A percentile compares a stretch with the other conserved stretches of the same genome.
Conservation (phyloP, 768 basidiomycete species). For the Mycena chlorophos region DNA sequence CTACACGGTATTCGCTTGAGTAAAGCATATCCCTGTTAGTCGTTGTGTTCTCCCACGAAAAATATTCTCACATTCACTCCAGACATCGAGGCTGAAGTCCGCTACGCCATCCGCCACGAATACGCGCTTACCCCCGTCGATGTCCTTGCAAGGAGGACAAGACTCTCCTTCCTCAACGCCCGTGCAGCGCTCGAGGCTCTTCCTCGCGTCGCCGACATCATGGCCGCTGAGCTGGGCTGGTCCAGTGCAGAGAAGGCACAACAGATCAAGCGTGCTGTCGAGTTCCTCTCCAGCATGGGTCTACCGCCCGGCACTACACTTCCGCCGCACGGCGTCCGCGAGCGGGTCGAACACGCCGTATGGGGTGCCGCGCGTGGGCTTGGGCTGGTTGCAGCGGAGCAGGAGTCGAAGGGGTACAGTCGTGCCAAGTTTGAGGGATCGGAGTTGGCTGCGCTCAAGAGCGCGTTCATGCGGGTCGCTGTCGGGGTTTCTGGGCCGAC, state of each 20-base stretch:
- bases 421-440: slow-evolving; percentile 48
- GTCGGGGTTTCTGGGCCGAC: slow-evolving; percentile 21
- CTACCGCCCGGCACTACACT: slow-evolving; percentile 53
- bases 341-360: slow-evolving; percentile 24
- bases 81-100: slow-evolving; percentile 92
- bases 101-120: slow-evolving; percentile 85
- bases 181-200: slow-evolving; percentile 82
- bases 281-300: slow-evolving; percentile 85
- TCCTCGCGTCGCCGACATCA: slow-evolving; percentile 87
- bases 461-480: slow-evolving; percentile 39
- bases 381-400: slow-evolving; percentile 37
- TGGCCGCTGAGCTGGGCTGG: slow-evolving; percentile 87
- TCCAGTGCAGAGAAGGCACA: slow-evolving; percentile 50
- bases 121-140: slow-evolving; percentile 92
- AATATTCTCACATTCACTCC: neutral
- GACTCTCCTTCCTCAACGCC: slow-evolving; percentile 90
- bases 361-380: slow-evolving; percentile 43
- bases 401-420: slow-evolving; percentile 26
- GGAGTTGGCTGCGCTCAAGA: slow-evolving; percentile 42
- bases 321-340: slow-evolving; percentile 26
- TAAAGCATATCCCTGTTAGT: slow-evolving; percentile 73
- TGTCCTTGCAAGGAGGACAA: slow-evolving; percentile 87
- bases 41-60: too few species aligned
- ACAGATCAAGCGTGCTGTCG: slow-evolving; percentile 60
- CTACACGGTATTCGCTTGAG: slow-evolving; percentile 76